Conservation (phyloP, 441 rosid species). For the Brassica balearica region DNA sequence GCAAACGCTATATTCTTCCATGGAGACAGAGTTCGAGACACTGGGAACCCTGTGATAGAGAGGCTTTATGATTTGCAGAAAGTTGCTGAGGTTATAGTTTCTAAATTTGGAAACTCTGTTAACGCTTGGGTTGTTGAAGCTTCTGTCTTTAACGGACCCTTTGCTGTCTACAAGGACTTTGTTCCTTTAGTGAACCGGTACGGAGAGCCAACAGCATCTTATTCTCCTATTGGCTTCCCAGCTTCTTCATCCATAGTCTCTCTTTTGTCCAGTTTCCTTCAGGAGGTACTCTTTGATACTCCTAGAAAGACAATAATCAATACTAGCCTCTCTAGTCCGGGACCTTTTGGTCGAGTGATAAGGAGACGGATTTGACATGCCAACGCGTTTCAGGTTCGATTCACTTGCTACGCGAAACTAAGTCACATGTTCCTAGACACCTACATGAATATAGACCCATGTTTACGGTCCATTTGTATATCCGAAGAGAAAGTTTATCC, state of each 20-base stretch:
- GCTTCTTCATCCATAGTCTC: slow-evolving; percentile 68
- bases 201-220: slow-evolving; percentile 74
- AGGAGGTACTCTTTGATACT: slow-evolving; percentile 50
- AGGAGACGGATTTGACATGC: no score
- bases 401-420: no score
- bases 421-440: no score
- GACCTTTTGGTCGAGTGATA: no score
- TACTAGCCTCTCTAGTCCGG: no score
- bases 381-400: no score
- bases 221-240: slow-evolving; percentile 62
- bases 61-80: slow-evolving; percentile 66
- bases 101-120: slow-evolving; percentile 64
- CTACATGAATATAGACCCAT: no score
- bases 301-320: not conserved
- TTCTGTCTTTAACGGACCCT: slow-evolving; percentile 70
- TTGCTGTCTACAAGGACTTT: slow-evolving; percentile 76
- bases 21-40: slow-evolving; percentile 75
- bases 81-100: slow-evolving; percentile 70
- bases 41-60: slow-evolving; percentile 71
- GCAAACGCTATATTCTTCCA: slow-evolving; percentile 75
- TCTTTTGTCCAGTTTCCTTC: slow-evolving; percentile 62
- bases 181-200: slow-evolving; percentile 59
- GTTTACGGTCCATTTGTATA: no score
- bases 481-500: no score
- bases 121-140: slow-evolving; percentile 84